Evolutionary conservation across 176 grass and related monocot genomes (phyloP), one percentile per base, ranked within the genome.

Genomic region (Ensete ventricosum): DNA sequence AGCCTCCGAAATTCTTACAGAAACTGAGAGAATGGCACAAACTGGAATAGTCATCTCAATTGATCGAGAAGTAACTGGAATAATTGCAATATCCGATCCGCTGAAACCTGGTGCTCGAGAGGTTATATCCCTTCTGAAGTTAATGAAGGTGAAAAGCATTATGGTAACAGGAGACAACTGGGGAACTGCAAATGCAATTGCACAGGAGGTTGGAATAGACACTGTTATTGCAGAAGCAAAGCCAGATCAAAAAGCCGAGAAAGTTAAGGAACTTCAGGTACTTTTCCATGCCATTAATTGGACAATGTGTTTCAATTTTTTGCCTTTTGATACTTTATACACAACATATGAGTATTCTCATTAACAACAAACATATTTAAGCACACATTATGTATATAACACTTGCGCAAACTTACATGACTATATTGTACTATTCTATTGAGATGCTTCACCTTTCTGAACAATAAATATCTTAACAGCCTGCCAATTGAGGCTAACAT

Each of bases 131-230:
- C 84, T 93, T 76, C 86, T 98, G 14, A 81, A 66, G 73, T 91
- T 84, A 22, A 98, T 94, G 88, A 87, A 85, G 57, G 86, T 98
- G 73, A 86, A 94, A 73, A 87, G 90, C 69, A 94, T 93, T 78
- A 98, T 98, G 95, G 90, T 93, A 75, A 98, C 95, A 10, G 95
- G 95, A 9, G 95, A 98, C 69, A 98, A 98, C 81, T 98, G 85
- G 95, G 90, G 88, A 14, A 98, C 95, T 8, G 95, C 90, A 76
- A 98, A 89, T 17, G 90, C 94, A 29, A 98, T 98, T 54, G 76
- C 88, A 34, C 83, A 73, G 64, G 90, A 91, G 64, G 88, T 93
- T 29, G 94, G 94, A 50, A 98, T 98, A 20, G 84, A 89, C 27
- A 91, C 85, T 52, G 77, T 89, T 9, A 63, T 93, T 29, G 94